These are phyloP conservation scores for Malbranchea zuffiana DNA, from an alignment of 2,329 filamentous ascomycete species.

Conservation along the genomic window DNA sequence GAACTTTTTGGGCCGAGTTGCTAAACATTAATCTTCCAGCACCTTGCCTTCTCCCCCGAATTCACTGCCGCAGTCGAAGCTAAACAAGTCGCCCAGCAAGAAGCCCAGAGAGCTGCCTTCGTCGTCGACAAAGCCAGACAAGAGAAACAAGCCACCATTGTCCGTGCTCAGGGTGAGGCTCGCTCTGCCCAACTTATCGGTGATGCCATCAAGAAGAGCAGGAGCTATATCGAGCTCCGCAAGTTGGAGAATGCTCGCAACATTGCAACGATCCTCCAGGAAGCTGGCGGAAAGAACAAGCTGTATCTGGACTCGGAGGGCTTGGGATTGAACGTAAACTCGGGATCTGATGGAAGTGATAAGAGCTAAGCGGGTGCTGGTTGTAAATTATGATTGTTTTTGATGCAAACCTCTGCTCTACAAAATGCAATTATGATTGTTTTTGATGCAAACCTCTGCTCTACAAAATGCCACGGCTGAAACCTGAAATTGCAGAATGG, in stretches of 20 bases:
- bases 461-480: too few relatives aligned
- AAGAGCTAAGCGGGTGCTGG: slow-evolving; percentile 10
- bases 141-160: slow-evolving; percentile 98
- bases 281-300: slow-evolving; percentile 79
- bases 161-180: slow-evolving; percentile 97
- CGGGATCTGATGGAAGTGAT: slow-evolving; percentile 21
- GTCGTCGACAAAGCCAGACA: slow-evolving; percentile 97
- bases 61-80: slow-evolving; percentile 60
- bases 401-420: too few relatives aligned
- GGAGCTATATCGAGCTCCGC: slow-evolving; percentile 90
- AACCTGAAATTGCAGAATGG: too few relatives aligned
- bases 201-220: slow-evolving; percentile 98
- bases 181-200: slow-evolving; percentile 95
- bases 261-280: slow-evolving; percentile 81
- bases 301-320: slow-evolving; percentile 86
- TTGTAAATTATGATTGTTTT: too few relatives aligned
- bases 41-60: slow-evolving; percentile 58
- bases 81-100: slow-evolving; percentile 67
- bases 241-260: slow-evolving; percentile 93
- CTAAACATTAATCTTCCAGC: slow-evolving; percentile 31
- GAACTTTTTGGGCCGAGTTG: background rate
- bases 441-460: too few relatives aligned
- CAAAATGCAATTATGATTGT: too few relatives aligned
- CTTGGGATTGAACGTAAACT: slow-evolving; percentile 73
- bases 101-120: slow-evolving; percentile 93